phyloP scores from a whole-genome alignment of 192 early-diverging fungal genomes.

The Entrophospora sp. region DNA sequence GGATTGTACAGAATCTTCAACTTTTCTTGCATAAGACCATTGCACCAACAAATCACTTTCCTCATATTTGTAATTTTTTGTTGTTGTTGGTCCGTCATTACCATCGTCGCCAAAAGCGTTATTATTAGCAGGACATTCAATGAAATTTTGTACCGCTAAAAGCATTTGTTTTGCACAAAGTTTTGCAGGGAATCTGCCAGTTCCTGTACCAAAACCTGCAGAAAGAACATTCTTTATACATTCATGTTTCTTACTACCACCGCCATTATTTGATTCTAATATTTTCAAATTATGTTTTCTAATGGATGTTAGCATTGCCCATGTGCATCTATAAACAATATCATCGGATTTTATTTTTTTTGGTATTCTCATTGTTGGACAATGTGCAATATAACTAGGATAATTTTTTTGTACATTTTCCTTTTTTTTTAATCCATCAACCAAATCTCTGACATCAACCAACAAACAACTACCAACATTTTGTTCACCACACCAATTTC shows the following conservation, averaged over 20 bases:
- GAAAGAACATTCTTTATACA: constrained; percentile 16
- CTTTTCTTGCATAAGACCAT: constrained; percentile 3
- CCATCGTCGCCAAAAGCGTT: background rate
- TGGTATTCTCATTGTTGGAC: constrained; percentile 19
- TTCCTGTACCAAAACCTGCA: constrained; percentile 20
- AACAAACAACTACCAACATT: constrained; percentile 21
- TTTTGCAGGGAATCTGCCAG: constrained; percentile 3
- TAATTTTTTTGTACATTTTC: background rate
- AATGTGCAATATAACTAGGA: constrained; percentile 18
- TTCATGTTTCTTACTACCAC: background rate
- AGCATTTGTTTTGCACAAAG: constrained; percentile 20
- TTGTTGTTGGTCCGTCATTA: too few species aligned
- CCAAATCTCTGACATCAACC: constrained; percentile 13
- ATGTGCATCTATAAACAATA: constrained; percentile 21
- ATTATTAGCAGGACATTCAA: constrained; percentile 13
- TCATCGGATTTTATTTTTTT: constrained; percentile 11
- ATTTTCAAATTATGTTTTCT: constrained; percentile 7
- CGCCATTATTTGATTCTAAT: background rate
- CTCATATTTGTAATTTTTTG: too few species aligned
- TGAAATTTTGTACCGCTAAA: constrained; percentile 19
- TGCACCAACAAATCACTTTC: background rate
- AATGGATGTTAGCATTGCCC: constrained; percentile 17
- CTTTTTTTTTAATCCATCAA: background rate
- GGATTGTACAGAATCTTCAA: too few species aligned
- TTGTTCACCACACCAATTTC: constrained; percentile 24